Evolutionary conservation across 306 rosid species (phyloP), one percentile per base, ranked within the genome.

Genomic region (Arachis stenosperma): DNA sequence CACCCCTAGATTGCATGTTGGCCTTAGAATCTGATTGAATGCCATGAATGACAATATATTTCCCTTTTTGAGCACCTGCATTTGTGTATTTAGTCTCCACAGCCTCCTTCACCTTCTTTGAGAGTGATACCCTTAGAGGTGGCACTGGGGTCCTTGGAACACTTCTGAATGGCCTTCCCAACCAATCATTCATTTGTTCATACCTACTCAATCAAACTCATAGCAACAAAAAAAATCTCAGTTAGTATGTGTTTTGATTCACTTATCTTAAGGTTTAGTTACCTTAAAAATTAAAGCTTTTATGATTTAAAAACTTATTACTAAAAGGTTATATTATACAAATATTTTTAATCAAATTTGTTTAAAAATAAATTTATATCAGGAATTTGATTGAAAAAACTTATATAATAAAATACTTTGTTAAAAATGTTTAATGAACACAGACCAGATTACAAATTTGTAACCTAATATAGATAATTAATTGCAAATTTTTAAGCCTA

Each of bases 1-100:
- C 98, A 64, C 96, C 98, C 78, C 81, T 85, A 4, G 97, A 93
- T 82, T 93, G 94, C 94, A 91, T 93, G n/a, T 90, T 75, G 67
- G 98, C 98, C 86, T 90, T 84, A 53, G 98, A 90, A 86, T 93
- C 97, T 14, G 97, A 91, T 69, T 86, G 40, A 61, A 90, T 81
- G 61, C 97, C 98, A 71, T 93, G 97, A 81, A 90, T 86, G 77
- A 93, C 96, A 13, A 93, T 75, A 78, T 84, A 93, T 73, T 79
- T 90, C 56, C 97, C 96, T 69, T 77, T 93, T 69, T 39, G 78
- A 41, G 75, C 85, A 27, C 97, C 92, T 43, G 85, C 90, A 54
- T 84, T 88, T 78, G 78, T 83, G 48, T 89, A 90, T 51, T 86
- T 93, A n/a, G 46, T 79, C 74, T 76, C 87, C 59, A 90, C 94